These are phyloP conservation scores for Mikania micrantha DNA, from an alignment of 129 eudicot species.

Conservation along the genomic window DNA sequence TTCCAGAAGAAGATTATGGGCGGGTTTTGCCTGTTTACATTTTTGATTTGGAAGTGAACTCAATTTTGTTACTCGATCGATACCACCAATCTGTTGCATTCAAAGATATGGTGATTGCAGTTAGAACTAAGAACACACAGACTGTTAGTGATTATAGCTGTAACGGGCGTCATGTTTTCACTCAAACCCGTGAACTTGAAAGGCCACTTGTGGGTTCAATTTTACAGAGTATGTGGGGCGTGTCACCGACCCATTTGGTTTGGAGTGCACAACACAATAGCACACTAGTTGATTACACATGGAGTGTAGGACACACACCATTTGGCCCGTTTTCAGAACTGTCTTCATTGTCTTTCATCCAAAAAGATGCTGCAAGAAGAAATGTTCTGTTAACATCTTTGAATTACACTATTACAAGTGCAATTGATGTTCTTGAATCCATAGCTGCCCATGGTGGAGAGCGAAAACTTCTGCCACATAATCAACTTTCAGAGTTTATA, in stretches of 20 bases:
- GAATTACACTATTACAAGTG: constrained; percentile 83
- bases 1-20: constrained; percentile 76
- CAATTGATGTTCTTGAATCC: constrained; percentile 82
- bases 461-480: constrained; percentile 64
- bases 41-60: constrained; percentile 65
- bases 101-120: constrained; percentile 91
- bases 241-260: constrained; percentile 75
- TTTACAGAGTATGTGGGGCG: constrained; percentile 96
- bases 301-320: constrained; percentile 97
- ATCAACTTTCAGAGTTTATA: constrained; percentile 52
- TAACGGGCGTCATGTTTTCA: constrained; percentile 86
- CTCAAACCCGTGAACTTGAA: constrained; percentile 84
- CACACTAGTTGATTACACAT: constrained; percentile 83
- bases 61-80: constrained; percentile 75
- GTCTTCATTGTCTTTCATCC: constrained; percentile 72
- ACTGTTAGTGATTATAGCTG: constrained; percentile 93
- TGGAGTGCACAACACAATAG: constrained; percentile 94
- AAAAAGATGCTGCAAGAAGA: constrained; percentile 94
- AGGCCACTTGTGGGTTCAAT: constrained; percentile 89
- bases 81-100: constrained; percentile 91
- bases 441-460: constrained; percentile 84
- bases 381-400: constrained; percentile 70
- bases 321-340: constrained; percentile 96
- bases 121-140: constrained; percentile 81
- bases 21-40: constrained; percentile 83